Percentiles rank a stretch among this genome's conserved stretches.
These are phyloP conservation scores for Pichia insulana DNA, from an alignment of 805 yeast genomes.

Conservation along the genomic window DNA sequence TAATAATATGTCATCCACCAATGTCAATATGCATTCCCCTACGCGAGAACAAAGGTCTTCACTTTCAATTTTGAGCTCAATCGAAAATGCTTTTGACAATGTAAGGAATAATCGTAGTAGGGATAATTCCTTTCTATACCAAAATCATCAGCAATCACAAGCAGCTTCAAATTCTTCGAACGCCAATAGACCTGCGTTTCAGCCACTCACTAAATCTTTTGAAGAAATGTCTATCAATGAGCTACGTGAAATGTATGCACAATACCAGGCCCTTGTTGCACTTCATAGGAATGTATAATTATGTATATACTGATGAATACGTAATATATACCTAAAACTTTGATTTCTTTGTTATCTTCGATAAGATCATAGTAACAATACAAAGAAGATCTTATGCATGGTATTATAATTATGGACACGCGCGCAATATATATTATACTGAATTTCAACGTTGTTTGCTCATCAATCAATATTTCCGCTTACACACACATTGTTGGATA, in stretches of 20 bases:
- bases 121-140: slow-evolving; percentile 16
- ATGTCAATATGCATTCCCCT: slow-evolving; percentile 1
- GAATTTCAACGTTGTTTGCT: too few relatives aligned
- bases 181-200: neutral
- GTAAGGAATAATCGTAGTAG: slow-evolving; percentile 25
- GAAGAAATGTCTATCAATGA: slow-evolving; percentile 19
- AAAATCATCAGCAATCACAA: slow-evolving; percentile 2
- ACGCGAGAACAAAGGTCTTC: slow-evolving; percentile 14
- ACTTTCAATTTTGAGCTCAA: slow-evolving; percentile 18
- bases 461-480: too few relatives aligned
- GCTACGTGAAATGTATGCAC: slow-evolving; percentile 1
- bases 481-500: too few relatives aligned
- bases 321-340: too few relatives aligned
- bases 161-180: slow-evolving; percentile 17
- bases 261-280: slow-evolving; percentile 1
- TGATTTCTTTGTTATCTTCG: too few relatives aligned
- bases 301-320: too few relatives aligned
- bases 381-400: too few relatives aligned
- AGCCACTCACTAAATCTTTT: slow-evolving; percentile 20
- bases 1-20: neutral
- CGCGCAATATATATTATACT: too few relatives aligned
- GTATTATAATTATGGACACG: too few relatives aligned
- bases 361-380: too few relatives aligned
- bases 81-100: slow-evolving; percentile 28
- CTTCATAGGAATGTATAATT: neutral